Evolutionary conservation across 805 yeast genomes (phyloP).

Genomic region (Jamesozyma spencerorum): DNA sequence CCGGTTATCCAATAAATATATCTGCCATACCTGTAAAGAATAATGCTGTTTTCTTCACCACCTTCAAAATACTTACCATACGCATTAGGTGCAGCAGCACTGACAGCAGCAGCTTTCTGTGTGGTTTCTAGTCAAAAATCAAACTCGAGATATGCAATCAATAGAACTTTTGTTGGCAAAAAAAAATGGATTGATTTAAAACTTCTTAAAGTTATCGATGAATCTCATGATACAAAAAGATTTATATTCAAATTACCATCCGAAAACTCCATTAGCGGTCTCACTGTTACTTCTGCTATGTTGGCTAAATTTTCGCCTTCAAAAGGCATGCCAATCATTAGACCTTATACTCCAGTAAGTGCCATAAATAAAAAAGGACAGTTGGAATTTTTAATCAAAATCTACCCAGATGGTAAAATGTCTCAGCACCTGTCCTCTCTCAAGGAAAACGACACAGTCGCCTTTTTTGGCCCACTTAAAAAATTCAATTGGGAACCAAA

Average conservation of each 20-base stretch:
- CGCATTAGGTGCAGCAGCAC: conserved; percentile 44
- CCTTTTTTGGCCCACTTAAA: conserved; percentile 88
- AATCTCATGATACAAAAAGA: conserved; percentile 57
- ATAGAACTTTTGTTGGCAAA: conserved; percentile 53
- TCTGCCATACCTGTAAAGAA: no score
- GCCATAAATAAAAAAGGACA: conserved; percentile 62
- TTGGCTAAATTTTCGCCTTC: conserved; percentile 73
- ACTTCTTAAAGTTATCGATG: conserved; percentile 33
- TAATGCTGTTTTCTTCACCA: no score
- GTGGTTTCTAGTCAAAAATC: no score
- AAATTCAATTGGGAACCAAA: conserved; percentile 91
- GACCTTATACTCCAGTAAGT: conserved; percentile 84
- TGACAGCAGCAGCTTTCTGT: conserved; percentile 20
- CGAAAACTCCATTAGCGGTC: conserved; percentile 62
- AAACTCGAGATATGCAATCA: no score
- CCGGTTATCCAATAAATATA: no score
- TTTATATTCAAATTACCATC: conserved; percentile 62
- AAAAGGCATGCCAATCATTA: conserved; percentile 77
- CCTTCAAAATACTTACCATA: no score
- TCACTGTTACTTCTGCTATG: conserved; percentile 68
- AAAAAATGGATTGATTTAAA: conserved; percentile 68
- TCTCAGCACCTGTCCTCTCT: conserved; percentile 61
- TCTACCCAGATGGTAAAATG: conserved; percentile 78
- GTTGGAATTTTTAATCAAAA: conserved; percentile 74
- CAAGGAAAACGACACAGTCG: conserved; percentile 68